A percentile compares a stretch with the other conserved stretches of the same genome.
These are phyloP conservation scores for Termitomyces sp. DNA, from an alignment of 768 basidiomycete species.

Conservation along the genomic window DNA sequence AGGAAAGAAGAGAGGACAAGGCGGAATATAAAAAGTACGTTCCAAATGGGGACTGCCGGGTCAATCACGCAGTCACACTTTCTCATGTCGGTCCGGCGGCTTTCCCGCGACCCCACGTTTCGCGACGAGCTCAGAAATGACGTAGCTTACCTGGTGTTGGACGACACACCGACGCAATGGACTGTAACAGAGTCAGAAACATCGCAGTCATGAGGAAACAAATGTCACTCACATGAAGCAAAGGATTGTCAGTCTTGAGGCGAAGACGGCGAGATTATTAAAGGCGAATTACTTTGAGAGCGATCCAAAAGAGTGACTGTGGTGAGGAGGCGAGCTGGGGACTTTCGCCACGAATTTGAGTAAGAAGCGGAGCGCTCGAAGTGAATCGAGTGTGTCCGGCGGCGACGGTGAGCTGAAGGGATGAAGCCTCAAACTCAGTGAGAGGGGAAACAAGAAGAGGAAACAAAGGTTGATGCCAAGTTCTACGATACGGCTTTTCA, in stretches of 20 bases:
- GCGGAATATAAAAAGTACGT: conserved; percentile 21
- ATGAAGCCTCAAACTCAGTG: conserved; percentile 30
- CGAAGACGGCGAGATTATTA: conserved; percentile 21
- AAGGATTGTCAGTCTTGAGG: conserved; percentile 22
- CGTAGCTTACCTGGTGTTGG: conserved; percentile 11
- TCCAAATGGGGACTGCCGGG: conserved; percentile 22
- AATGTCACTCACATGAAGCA: conserved; percentile 12
- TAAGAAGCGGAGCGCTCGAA: conserved; percentile 43
- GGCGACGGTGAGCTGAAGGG: conserved; percentile 30
- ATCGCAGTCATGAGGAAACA: conserved; percentile 1
- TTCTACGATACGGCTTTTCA: conserved; percentile 48
- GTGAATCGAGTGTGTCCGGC: conserved; percentile 47
- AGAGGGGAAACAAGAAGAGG: conserved; percentile 28
- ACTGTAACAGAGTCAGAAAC: conserved; percentile 4
- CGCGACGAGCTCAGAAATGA: conserved; percentile 29
- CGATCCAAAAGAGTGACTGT: conserved; percentile 47
- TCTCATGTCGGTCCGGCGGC: conserved; percentile 18
- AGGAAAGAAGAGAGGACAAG: conserved; percentile 21
- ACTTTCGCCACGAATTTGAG: conserved; percentile 16
- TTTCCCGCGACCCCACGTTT: conserved; percentile 39
- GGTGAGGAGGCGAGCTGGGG: conserved; percentile 36
- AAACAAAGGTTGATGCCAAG: conserved; percentile 40
- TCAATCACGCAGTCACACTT: conserved; percentile 19
- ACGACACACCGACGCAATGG: neutral
- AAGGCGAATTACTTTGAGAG: conserved; percentile 28